Evolutionary conservation across 73 alveolate genomes (phyloP), one percentile per base, ranked within the genome.

Genomic region (Uronychia setigera): DNA sequence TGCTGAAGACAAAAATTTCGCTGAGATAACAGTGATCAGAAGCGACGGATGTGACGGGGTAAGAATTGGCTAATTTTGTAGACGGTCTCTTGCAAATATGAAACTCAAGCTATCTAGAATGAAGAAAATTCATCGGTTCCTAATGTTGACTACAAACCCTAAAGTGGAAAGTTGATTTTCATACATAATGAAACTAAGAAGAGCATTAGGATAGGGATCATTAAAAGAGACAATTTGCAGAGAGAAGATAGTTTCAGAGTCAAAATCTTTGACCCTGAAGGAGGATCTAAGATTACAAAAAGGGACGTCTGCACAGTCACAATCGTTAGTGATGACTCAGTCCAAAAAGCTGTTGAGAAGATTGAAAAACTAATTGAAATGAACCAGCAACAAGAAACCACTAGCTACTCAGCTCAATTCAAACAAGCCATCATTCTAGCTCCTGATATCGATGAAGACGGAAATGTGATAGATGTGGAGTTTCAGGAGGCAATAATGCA

Each of bases 211-310:
- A 83, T 90, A 25, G 89, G 57, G 46, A 46, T 90, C 1, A 27
- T 90, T 0, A 84, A 79, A 29, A 46, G 60, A n/a, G 81, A 60
- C 33, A 5, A 1, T 59, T 74, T 32, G 32, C 76, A 81, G 29
- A 5, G 81, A 31, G 88, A 81, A 5, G 81, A 30, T 11, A 78
- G 57, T n/a, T 81, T 81, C 31, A 35, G 58, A 27, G 80, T 58
- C 31, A 81, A 81, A 33, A 81, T 81, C 1, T 81, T 81, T 33
- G 81, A 81, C 5, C 81, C 88, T 14, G 29, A 30, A 30, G 87
- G 76, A 28, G 92, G 95, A 30, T 90, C 85, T 13, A 85, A 90
- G 35, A 60, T 90, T 27, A 60, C 89, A 13, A 90, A 83, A 92
- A 90, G 83, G 33, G 88, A 90, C 75, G 58, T 78, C 0, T 90